phyloP scores from a whole-genome alignment of 2,329 filamentous ascomycete species.

The Cladosporium sp. region DNA sequence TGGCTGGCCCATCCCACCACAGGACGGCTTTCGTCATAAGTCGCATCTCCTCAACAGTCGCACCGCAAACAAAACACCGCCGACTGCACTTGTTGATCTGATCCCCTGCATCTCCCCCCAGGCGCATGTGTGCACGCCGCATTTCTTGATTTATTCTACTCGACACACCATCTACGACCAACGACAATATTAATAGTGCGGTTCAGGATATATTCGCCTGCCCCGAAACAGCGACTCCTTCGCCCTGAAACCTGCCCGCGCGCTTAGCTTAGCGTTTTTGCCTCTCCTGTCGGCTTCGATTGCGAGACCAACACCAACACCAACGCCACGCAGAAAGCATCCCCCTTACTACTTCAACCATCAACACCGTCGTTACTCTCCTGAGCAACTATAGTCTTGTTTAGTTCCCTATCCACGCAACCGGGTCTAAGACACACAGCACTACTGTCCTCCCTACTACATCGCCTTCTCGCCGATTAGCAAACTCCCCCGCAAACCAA shows the following conservation, averaged over 20 bases:
- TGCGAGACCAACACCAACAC: slow-evolving; percentile 6
- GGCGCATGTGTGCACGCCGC: too few relatives aligned
- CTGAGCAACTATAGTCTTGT: not conserved
- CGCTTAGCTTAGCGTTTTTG: slow-evolving; percentile 5
- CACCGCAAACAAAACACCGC: slow-evolving; percentile 1
- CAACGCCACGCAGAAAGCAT: slow-evolving; percentile 8
- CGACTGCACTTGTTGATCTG: not conserved
- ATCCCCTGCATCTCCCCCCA: not conserved
- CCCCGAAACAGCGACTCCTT: slow-evolving; percentile 6
- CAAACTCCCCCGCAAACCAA: slow-evolving; percentile 5
- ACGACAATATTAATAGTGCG: slow-evolving; percentile 4
- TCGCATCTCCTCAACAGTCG: slow-evolving; percentile 2
- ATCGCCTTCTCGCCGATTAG: not conserved
- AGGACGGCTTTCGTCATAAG: not conserved
- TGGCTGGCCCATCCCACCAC: slow-evolving; percentile 9
- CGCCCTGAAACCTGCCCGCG: not conserved
- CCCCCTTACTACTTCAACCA: slow-evolving; percentile 6
- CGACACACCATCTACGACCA: slow-evolving; percentile 7
- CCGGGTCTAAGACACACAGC: slow-evolving; percentile 10
- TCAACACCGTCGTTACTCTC: not conserved
- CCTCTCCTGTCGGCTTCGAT: slow-evolving; percentile 9
- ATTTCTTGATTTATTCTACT: too few relatives aligned
- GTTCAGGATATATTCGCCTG: not conserved
- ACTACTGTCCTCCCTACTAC: not conserved
- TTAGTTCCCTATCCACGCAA: not conserved